These are phyloP conservation scores for Phytophthora ohioensis DNA, from an alignment of 352 stramenopile genomes.

Conservation along the genomic window DNA sequence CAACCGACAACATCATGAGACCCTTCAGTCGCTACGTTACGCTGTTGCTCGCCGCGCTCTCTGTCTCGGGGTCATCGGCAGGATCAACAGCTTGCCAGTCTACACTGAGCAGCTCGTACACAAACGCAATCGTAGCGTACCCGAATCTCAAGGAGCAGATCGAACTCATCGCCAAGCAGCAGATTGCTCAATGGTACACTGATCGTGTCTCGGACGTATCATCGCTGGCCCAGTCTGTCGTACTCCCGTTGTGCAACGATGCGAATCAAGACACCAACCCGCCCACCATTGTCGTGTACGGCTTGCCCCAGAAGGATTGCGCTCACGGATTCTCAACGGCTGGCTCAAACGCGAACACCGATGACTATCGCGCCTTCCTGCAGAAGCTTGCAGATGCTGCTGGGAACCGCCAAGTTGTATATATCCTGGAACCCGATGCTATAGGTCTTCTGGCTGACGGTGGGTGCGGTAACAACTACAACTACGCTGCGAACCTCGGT, in stretches of 20 bases:
- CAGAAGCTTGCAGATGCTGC: slow-evolving; percentile 40
- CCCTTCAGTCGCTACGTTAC: slow-evolving; percentile 23
- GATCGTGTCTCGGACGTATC: slow-evolving; percentile 44
- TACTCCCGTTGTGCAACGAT: slow-evolving; percentile 27
- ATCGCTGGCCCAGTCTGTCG: slow-evolving; percentile 34
- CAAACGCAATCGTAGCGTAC: slow-evolving; percentile 33
- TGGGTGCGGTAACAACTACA: slow-evolving; percentile 47
- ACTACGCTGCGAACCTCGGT: slow-evolving; percentile 58
- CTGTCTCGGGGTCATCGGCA: slow-evolving; percentile 12
- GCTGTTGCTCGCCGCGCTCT: slow-evolving; percentile 25
- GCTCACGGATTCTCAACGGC: slow-evolving; percentile 49
- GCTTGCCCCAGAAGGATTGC: slow-evolving; percentile 69
- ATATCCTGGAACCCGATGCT: slow-evolving; percentile 70
- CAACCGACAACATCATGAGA: slow-evolving; percentile 26
- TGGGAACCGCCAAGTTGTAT: slow-evolving; percentile 51
- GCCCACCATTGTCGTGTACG: slow-evolving; percentile 65
- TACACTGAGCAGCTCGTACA: slow-evolving; percentile 39
- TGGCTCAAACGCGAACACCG: slow-evolving; percentile 40
- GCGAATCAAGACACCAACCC: slow-evolving; percentile 15
- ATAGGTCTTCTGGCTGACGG: slow-evolving; percentile 52
- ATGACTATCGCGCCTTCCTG: slow-evolving; percentile 56
- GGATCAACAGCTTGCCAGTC: slow-evolving; percentile 14
- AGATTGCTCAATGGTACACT: slow-evolving; percentile 63
- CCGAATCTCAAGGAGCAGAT: slow-evolving; percentile 50
- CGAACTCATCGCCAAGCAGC: slow-evolving; percentile 40